phyloP scores from a whole-genome alignment of 208 protist species.

The Trypanosoma theileri region DNA sequence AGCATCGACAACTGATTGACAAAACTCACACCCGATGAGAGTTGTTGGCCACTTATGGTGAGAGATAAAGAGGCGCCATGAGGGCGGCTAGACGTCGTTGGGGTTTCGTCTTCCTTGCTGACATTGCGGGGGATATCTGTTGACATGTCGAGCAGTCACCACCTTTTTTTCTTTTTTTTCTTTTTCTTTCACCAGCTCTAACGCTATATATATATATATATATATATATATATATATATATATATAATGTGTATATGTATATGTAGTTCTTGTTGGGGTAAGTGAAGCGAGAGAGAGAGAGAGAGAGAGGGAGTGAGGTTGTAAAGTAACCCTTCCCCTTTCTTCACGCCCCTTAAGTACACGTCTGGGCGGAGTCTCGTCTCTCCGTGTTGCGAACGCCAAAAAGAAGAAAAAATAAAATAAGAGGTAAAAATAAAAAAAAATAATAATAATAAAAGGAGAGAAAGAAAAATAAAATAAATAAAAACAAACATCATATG shows the following conservation, averaged over 20 bases:
- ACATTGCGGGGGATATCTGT: not conserved
- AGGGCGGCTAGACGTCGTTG: too few relatives aligned
- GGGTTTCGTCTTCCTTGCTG: not conserved
- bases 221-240: too few relatives aligned
- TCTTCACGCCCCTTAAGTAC: too few relatives aligned
- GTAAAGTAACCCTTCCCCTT: too few relatives aligned
- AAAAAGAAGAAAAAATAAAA: not conserved
- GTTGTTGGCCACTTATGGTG: conserved; percentile 2
- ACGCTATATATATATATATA: too few relatives aligned
- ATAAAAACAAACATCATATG: not conserved
- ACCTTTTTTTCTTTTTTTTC: too few relatives aligned
- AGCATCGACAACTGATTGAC: conserved; percentile 13
- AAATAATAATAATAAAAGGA: not conserved
- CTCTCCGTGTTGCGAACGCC: not conserved
- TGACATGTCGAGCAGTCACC: too few relatives aligned
- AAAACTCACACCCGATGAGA: conserved; percentile 5
- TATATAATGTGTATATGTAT: too few relatives aligned
- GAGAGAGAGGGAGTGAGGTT: too few relatives aligned
- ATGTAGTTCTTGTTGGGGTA: too few relatives aligned
- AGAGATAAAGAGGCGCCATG: conserved; percentile 11
- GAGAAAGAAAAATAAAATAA: conserved; percentile 1
- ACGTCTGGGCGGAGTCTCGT: not conserved
- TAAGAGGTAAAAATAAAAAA: conserved; percentile 3
- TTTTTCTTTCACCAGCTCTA: too few relatives aligned
- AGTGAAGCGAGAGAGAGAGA: too few relatives aligned